Base-by-base conservation (phyloP, 2,329 filamentous ascomycete genomes). In the Ophiobolus disseminans region DNA sequence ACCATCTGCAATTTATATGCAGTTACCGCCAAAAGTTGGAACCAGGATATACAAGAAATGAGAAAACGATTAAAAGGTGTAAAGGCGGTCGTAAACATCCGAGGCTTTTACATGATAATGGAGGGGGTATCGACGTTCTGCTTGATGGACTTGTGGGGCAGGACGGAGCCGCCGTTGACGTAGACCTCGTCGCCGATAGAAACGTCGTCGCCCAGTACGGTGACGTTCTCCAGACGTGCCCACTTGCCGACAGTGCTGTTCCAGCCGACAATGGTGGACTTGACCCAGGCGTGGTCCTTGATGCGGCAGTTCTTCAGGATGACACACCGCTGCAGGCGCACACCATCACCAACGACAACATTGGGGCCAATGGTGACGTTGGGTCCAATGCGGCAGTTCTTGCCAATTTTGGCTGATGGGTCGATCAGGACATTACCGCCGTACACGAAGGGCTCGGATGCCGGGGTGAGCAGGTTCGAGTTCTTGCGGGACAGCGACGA, bases 111-210 rank as follows among this genome's bases (percentile, higher is more conserved):
- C 75, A 78, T 78, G 60, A 78, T 78, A 49, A 78, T 77, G 26
- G 75, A 74, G 45, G 75, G 75, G 35, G 74, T 70, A 52, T 99
- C 94, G 67, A 99, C 90, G 75, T 99, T 99, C 68, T 88, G 85
- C 84, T 97, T 97, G 83, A 99, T 97, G 75, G 88, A 94, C 88
- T 99, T 99, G 81, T 99, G 93, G 5, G 93, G 93, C 58, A 99
- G 81, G 55, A 99, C 88, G 66, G 90, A 95, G 68, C 92, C 91
- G 67, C 93, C 93, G 76, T 99, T 99, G 76, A 97, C 94, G 76
- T 97, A 97, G 63, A 99, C 91, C 79, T 99, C 93, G 70, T 99
- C 93, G 41, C 91, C 93, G 72, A 99, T 96, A 50, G 90, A 96
- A 44, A 99, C 93, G 73, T 99, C 93, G 78, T 99, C 94, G 61